Conservation (phyloP, 1,139 yeast genomes). For the Debaryomycetaceae sp. region DNA sequence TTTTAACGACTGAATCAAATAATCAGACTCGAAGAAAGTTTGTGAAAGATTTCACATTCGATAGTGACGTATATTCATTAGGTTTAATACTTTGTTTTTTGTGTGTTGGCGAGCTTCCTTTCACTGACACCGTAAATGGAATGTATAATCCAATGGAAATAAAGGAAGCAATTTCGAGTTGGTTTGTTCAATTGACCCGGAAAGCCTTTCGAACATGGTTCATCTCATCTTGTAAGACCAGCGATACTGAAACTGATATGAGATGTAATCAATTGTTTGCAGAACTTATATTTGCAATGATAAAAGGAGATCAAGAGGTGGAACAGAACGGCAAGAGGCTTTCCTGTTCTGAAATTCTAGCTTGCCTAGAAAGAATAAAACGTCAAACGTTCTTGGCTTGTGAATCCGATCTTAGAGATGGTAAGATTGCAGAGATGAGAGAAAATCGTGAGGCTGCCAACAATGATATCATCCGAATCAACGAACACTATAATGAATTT, state of each 20-base stretch:
- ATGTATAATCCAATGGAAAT: conserved; percentile 32
- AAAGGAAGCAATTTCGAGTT: conserved; percentile 22
- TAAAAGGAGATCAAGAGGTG: conserved; percentile 22
- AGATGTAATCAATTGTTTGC: conserved; percentile 17
- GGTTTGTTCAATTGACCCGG: conserved; percentile 25
- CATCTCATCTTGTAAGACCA: conserved; percentile 7
- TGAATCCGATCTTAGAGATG: neutral
- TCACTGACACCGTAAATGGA: conserved; percentile 23
- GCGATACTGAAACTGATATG: conserved; percentile 2
- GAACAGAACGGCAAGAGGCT: conserved; percentile 7
- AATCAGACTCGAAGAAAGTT: conserved; percentile 15
- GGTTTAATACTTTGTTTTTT: conserved; percentile 78
- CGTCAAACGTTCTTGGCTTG: neutral
- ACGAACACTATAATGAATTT: too few relatives aligned
- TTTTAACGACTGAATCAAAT: conserved; percentile 17
- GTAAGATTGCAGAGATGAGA: neutral
- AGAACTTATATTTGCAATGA: conserved; percentile 26
- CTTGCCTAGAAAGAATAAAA: conserved; percentile 18
- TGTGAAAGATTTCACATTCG: conserved; percentile 54
- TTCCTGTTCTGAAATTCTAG: conserved; percentile 16
- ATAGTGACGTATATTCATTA: conserved; percentile 75
- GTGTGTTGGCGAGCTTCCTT: conserved; percentile 71
- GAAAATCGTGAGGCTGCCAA: neutral
- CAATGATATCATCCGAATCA: too few relatives aligned
- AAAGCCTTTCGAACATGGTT: conserved; percentile 27